Evolutionary conservation across 768 basidiomycete species (phyloP).

Genomic region (Amanita muscaria): DNA sequence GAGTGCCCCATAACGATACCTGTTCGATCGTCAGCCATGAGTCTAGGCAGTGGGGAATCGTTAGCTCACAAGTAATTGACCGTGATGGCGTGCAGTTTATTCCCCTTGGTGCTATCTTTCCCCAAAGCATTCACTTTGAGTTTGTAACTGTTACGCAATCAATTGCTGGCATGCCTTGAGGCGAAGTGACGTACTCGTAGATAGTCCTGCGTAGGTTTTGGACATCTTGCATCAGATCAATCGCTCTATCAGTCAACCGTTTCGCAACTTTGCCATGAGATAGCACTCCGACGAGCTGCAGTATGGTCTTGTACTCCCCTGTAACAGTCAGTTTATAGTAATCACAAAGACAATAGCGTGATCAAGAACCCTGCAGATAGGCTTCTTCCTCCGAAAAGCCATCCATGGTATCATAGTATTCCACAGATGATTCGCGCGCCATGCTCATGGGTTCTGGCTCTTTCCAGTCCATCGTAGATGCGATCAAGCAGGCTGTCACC

Average conservation of each 20-base stretch:
- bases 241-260: conserved; percentile 75
- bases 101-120: conserved; percentile 69
- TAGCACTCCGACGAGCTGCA: conserved; percentile 88
- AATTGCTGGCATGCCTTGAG: conserved; percentile 2
- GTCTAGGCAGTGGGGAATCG: not conserved
- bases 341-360: not conserved
- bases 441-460: conserved; percentile 31
- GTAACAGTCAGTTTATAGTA: not conserved
- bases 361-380: conserved; percentile 64
- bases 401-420: conserved; percentile 62
- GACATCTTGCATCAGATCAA: conserved; percentile 92
- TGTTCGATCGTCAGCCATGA: conserved; percentile 19
- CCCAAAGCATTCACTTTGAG: conserved; percentile 80
- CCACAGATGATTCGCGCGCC: conserved; percentile 25
- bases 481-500: conserved; percentile 82
- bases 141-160: conserved; percentile 60
- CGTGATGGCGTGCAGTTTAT: conserved; percentile 63
- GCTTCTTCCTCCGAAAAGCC: conserved; percentile 84
- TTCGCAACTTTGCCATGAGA: conserved; percentile 92
- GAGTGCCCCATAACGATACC: conserved; percentile 82
- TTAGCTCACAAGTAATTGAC: conserved; percentile 76
- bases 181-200: conserved; percentile 63
- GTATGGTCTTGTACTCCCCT: conserved; percentile 97
- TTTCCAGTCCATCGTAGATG: conserved; percentile 58
- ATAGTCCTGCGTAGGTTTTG: conserved; percentile 95